Evolutionary conservation across 2,329 filamentous ascomycete genomes (phyloP).

Genomic region (Ploettnerulaceae sp.): DNA sequence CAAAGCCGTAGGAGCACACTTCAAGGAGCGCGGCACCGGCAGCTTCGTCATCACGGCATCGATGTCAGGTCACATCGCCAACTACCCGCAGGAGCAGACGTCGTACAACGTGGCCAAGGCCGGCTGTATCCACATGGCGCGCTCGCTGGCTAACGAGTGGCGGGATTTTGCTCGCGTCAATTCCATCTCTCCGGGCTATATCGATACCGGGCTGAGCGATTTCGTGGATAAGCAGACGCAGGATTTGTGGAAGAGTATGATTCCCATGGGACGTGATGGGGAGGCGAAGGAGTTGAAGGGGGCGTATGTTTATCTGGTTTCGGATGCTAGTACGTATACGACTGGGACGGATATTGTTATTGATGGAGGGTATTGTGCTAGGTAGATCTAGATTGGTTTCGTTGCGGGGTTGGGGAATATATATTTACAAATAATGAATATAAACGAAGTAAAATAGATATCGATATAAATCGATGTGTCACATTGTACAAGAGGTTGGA

Average conservation of each 20-base stretch:
- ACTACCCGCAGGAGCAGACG: slow-evolving; percentile 59
- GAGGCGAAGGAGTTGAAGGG: slow-evolving; percentile 61
- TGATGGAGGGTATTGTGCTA: slow-evolving; percentile 41
- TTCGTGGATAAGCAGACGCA: slow-evolving; percentile 56
- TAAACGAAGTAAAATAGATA: no score
- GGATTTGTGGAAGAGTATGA: slow-evolving; percentile 55
- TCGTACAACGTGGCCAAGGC: slow-evolving; percentile 64
- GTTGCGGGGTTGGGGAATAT: no score
- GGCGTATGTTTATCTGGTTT: slow-evolving; percentile 46
- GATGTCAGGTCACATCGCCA: slow-evolving; percentile 52
- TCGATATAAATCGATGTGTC: no score
- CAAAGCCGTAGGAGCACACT: slow-evolving; percentile 61
- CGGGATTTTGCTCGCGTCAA: slow-evolving; percentile 64
- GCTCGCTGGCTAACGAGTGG: slow-evolving; percentile 65
- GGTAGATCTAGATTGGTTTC: no score
- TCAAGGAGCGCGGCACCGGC: slow-evolving; percentile 60
- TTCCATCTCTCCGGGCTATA: slow-evolving; percentile 63
- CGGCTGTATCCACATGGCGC: slow-evolving; percentile 59
- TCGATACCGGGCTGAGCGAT: slow-evolving; percentile 59
- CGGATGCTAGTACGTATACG: slow-evolving; percentile 44
- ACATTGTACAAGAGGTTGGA: no score
- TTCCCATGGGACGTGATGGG: slow-evolving; percentile 53
- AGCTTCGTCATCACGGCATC: slow-evolving; percentile 63
- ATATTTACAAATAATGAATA: no score
- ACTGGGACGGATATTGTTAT: slow-evolving; percentile 46